A percentile compares a stretch with the other conserved stretches of the same genome.
Conservation (phyloP, 1,139 yeast species). For the Saccharomycopsis crataegensis region DNA sequence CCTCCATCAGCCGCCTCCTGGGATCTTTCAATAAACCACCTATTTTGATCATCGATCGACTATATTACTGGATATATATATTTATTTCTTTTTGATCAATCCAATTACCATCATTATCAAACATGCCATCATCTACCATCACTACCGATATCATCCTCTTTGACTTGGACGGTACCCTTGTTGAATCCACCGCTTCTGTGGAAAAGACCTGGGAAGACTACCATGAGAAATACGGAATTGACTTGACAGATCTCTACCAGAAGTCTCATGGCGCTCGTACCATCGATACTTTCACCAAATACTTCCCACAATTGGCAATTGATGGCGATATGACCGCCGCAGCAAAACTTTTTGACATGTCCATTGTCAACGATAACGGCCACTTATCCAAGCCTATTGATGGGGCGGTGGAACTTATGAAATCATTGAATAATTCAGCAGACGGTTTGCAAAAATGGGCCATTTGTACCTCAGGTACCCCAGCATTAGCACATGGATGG, state of each 20-base stretch:
- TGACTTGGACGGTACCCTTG: constrained; percentile 74
- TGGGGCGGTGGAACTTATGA: constrained; percentile 56
- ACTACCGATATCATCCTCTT: constrained; percentile 34
- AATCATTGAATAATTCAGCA: constrained; percentile 24
- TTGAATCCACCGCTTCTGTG: constrained; percentile 65
- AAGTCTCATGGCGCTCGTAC: constrained; percentile 72
- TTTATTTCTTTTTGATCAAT: too few species aligned
- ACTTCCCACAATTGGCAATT: constrained; percentile 44
- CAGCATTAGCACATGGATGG: constrained; percentile 47
- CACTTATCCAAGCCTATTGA: constrained; percentile 58
- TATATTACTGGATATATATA: too few species aligned
- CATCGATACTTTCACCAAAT: constrained; percentile 53
- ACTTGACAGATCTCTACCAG: constrained; percentile 58
- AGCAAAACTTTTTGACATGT: constrained; percentile 46
- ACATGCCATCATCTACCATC: background rate
- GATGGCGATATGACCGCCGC: constrained; percentile 53
- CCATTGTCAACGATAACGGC: constrained; percentile 56
- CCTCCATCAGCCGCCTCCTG: too few species aligned
- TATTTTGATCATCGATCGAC: too few species aligned
- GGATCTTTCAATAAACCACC: too few species aligned
- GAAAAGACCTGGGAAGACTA: constrained; percentile 65
- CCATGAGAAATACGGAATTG: constrained; percentile 54
- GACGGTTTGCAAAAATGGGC: constrained; percentile 49
- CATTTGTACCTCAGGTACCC: constrained; percentile 70
- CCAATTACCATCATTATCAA: too few species aligned